phyloP scores from a whole-genome alignment of 306 rosid species.

The Castanea crenata region DNA sequence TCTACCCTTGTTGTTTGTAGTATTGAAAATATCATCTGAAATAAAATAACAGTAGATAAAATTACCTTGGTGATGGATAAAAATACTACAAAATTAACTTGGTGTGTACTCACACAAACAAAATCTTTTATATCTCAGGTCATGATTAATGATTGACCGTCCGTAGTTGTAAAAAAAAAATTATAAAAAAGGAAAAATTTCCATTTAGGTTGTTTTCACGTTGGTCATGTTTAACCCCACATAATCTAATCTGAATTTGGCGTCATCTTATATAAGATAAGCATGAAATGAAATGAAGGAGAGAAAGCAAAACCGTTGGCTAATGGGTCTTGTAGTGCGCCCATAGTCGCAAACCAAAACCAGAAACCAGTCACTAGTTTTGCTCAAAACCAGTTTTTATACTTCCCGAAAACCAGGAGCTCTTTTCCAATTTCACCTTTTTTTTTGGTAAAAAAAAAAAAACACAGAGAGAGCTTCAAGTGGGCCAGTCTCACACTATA shows the following conservation, averaged over 20 bases:
- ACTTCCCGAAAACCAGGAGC: constrained; percentile 90
- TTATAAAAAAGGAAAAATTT: not conserved
- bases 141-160: not conserved
- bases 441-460: too few species aligned
- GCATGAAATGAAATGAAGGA: not conserved
- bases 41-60: too few species aligned
- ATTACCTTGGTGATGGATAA: too few species aligned
- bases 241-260: not conserved
- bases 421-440: constrained; percentile 6
- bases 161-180: not conserved
- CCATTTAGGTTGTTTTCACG: not conserved
- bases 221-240: not conserved
- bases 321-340: constrained; percentile 32
- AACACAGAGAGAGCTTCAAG: not conserved
- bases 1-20: too few species aligned
- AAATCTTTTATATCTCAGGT: not conserved
- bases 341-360: constrained; percentile 51
- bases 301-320: constrained; percentile 43
- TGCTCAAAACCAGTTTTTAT: constrained; percentile 20
- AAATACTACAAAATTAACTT: too few species aligned
- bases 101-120: too few species aligned
- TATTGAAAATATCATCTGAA: too few species aligned
- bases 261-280: constrained; percentile 2
- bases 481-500: constrained; percentile 41
- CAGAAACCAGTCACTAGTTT: constrained; percentile 45